Base-by-base conservation (phyloP, 2,329 filamentous ascomycete genomes). In the Didymella segeticola region DNA sequence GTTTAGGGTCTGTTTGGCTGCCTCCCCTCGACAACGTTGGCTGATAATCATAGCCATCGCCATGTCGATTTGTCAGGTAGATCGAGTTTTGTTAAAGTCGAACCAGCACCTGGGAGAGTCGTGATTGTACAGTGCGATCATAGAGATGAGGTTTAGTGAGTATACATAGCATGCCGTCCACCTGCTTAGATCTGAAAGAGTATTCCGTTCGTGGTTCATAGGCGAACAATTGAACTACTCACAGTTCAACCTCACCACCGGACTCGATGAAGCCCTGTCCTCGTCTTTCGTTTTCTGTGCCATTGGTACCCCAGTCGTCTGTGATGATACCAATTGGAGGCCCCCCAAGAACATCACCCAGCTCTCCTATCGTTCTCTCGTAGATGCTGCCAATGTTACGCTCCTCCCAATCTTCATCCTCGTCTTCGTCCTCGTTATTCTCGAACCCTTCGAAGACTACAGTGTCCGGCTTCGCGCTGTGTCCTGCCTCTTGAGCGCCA, bases 301-400 rank as follows among this genome's bases (percentile, higher is more conserved):
- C 48, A 2, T 56, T 56, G n/a, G 45, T 17, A 20, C 26, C 36
- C 65, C 61, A 73, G 26, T 71, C 68, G 17, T 80, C 78, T 1
- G 78, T 80, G 22, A 79, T 75, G 41, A 81, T 77, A 2, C 79
- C 79, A 61, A 81, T 79, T 34, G 73, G 73, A 3, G 74, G 71
- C 11, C 73, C 75, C 17, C 83, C 87, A 23, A 95, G 74, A 10
- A 83, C 80, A 65, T 88, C 86, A 0, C 89, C 90, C 12, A 96
- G 75, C 67, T 89, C 82, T 31, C 90, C 83, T 60, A 96, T 84
- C 0, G 91, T 95, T 64, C 83, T 83, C 71, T 95, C 90, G 75
- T 95, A 96, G 2, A 96, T 86, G 58, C 82, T 83, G 0, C 87
- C 90, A 43, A 66, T 62, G 20, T 62, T 57, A 10, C 53, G 61